Conservation (phyloP, 805 yeast genomes). For the Isabelozyma rhagii region DNA sequence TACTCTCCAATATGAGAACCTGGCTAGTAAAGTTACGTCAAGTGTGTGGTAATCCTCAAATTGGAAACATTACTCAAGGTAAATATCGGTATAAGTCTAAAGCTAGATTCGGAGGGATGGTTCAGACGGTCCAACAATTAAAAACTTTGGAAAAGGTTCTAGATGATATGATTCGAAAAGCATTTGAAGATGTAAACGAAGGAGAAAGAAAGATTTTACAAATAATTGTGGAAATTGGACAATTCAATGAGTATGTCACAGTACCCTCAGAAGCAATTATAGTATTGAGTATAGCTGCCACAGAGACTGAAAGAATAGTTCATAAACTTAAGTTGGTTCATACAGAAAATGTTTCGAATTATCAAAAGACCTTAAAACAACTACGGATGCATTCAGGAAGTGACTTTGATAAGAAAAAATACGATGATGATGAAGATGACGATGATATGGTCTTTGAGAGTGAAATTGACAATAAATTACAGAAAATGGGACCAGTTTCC, state of each 20-base stretch:
- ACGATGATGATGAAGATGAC: conserved; percentile 9
- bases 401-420: conserved; percentile 1
- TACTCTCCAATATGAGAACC: conserved; percentile 49
- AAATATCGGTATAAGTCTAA: conserved; percentile 20
- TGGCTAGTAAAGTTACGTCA: conserved; percentile 75
- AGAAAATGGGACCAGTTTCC: conserved; percentile 5
- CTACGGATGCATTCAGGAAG: conserved; percentile 16
- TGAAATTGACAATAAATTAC: not conserved
- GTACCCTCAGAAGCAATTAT: conserved; percentile 50
- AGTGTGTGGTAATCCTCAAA: conserved; percentile 78
- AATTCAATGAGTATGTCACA: conserved; percentile 57
- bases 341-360: conserved; percentile 7
- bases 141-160: conserved; percentile 64
- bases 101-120: conserved; percentile 6
- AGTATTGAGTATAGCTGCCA: conserved; percentile 41
- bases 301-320: conserved; percentile 23
- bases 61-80: conserved; percentile 28
- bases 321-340: conserved; percentile 14
- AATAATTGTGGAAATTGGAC: conserved; percentile 59
- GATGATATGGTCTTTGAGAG: conserved; percentile 5
- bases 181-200: conserved; percentile 46
- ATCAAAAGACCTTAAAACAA: conserved; percentile 15
- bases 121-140: conserved; percentile 23
- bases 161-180: conserved; percentile 56
- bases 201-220: conserved; percentile 48